Evolutionary conservation across 1,284 basidiomycete genomes (phyloP).

Genomic region (Leccinum cinnamomeum): DNA sequence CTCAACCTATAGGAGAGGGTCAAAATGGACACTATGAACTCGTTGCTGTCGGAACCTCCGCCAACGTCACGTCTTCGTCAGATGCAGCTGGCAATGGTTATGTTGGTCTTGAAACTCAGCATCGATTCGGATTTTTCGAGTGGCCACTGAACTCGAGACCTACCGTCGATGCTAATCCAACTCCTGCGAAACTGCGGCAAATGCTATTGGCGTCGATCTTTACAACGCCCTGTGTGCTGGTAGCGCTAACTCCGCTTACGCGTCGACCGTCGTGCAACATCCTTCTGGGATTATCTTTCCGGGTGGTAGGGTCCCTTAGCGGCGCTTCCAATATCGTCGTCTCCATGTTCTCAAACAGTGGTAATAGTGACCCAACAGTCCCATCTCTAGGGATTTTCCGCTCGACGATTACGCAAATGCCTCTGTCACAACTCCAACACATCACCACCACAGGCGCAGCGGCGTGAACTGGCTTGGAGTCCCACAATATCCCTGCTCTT

Average conservation of each 20-base stretch:
- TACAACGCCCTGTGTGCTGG: constrained; percentile 55
- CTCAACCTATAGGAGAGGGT: constrained; percentile 58
- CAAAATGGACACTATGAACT: constrained; percentile 70
- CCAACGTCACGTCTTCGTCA: constrained; percentile 42
- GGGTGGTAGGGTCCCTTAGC: constrained; percentile 66
- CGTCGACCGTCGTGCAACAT: constrained; percentile 64
- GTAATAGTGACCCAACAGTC: constrained; percentile 49
- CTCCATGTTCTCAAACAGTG: constrained; percentile 67
- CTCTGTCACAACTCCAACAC: constrained; percentile 31
- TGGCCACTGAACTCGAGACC: constrained; percentile 59
- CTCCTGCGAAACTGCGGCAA: constrained; percentile 69
- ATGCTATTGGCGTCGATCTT: constrained; percentile 59
- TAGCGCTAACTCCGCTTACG: constrained; percentile 37
- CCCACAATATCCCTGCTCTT: constrained; percentile 47
- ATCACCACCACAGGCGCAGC: constrained; percentile 37
- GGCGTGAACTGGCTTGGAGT: constrained; percentile 47
- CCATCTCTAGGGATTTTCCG: constrained; percentile 53
- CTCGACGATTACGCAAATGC: constrained; percentile 42
- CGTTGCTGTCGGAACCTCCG: constrained; percentile 77
- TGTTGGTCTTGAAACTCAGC: constrained; percentile 35
- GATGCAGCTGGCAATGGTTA: constrained; percentile 35
- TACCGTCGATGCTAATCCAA: constrained; percentile 63
- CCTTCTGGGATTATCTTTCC: constrained; percentile 68
- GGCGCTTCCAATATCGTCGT: constrained; percentile 72
- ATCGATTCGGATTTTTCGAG: constrained; percentile 76